phyloP scores from a whole-genome alignment of 1,139 yeast species.

The Taphrina deformans region DNA sequence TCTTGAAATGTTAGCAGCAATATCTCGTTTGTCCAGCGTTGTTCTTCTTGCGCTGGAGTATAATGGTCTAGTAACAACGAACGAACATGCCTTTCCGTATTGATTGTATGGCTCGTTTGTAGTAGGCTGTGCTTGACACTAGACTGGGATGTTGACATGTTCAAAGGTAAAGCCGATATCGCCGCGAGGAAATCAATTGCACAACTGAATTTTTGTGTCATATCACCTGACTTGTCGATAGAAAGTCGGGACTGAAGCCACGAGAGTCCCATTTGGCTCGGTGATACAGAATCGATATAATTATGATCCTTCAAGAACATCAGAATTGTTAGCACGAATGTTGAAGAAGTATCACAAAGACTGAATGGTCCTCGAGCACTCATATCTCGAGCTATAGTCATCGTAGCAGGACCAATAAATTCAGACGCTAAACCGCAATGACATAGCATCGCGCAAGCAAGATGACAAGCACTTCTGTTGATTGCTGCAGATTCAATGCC shows the following conservation, averaged over 20 bases:
- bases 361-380: background rate
- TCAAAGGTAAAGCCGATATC: too few relatives aligned
- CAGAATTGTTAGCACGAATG: background rate
- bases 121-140: too few relatives aligned
- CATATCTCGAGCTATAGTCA: background rate
- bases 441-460: background rate
- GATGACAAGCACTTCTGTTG: conserved; percentile 4
- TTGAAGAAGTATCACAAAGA: background rate
- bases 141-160: too few relatives aligned
- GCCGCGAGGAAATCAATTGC: background rate
- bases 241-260: background rate
- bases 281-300: background rate
- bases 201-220: background rate
- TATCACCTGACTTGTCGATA: background rate
- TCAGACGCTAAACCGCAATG: background rate
- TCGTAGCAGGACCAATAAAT: background rate
- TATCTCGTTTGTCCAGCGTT: too few relatives aligned
- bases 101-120: background rate
- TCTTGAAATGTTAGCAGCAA: too few relatives aligned
- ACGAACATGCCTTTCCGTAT: background rate
- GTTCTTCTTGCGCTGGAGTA: background rate
- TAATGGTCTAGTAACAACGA: background rate
- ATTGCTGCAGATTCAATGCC: background rate
- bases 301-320: background rate
- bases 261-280: background rate